Base-by-base conservation (phyloP, 176 grass and related monocot species). In the Raddia guianensis region DNA sequence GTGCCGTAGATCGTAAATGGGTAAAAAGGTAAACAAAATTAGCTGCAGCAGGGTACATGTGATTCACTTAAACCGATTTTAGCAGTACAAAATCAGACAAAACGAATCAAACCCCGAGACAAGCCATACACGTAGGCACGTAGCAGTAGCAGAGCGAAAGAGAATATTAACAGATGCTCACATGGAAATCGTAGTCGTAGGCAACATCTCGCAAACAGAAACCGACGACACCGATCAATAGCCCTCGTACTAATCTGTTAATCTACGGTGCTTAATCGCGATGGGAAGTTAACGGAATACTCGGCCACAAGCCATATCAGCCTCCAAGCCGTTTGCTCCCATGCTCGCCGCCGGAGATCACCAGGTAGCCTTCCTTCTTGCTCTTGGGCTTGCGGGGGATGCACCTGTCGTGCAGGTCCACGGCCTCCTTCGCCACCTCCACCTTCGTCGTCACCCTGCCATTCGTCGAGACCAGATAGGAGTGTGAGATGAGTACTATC, bases 381-480 rank as follows among this genome's bases (percentile, higher is more conserved):
- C 9, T 46, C 83, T 69, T 97, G 52, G 84, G 72, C 70, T 46
- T 90, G 56, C 91, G 88, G 4, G 94, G 91, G 82, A 94, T 92
- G 85, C 91, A 94, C 60, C 87, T 72, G 49, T 89, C 85, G 5
- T 94, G 89, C 66, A 76, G 79, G 72, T 75, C 85, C 66, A 75
- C 91, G 32, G 66, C 78, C 82, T 92, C 87, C 85, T 90, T 86
- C 7, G 61, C 59, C 34, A 82, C 12, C 63, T 90, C 87, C 66
- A 76, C 81, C 83, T 94, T 94, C 64, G 27, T 94, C 64, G 27
- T 44, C 35, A 72, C 85, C 91, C 94, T 93, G 86, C 69, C 76
- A 60, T 32, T 43, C 66, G 72, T 76, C 74, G 20, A 14, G 64
- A 34, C 16, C 13, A 21, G 37, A 51, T 61, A 50, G 56, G 37